These are phyloP conservation scores for Penicillium sp. DNA, from an alignment of 2,329 filamentous ascomycete species.

Conservation along the genomic window DNA sequence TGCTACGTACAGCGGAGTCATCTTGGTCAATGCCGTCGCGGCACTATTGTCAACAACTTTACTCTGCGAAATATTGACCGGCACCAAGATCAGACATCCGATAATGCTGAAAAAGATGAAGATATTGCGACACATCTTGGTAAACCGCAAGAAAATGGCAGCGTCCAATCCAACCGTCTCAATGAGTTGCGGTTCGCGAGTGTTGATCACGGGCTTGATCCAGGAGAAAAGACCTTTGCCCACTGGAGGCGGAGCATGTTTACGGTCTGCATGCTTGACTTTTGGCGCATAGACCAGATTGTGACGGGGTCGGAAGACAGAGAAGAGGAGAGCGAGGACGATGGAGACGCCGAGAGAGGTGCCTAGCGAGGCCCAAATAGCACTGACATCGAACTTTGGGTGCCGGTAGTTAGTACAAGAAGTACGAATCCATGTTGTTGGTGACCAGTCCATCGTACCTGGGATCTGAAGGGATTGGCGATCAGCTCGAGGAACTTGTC, in stretches of 20 bases:
- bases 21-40: constrained; percentile 39
- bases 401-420: constrained; percentile 6
- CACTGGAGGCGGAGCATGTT: constrained; percentile 82
- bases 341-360: constrained; percentile 76
- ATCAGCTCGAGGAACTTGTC: constrained; percentile 48
- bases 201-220: constrained; percentile 75
- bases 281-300: constrained; percentile 92
- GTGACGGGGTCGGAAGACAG: constrained; percentile 86
- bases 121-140: constrained; percentile 89
- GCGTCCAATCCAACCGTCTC: constrained; percentile 89
- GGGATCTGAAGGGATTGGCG: constrained; percentile 47
- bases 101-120: constrained; percentile 73
- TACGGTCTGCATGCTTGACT: constrained; percentile 86
- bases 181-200: constrained; percentile 74
- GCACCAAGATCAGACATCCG: constrained; percentile 76
- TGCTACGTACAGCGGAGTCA: constrained; percentile 55
- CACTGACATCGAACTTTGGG: constrained; percentile 56
- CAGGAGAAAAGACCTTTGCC: constrained; percentile 87
- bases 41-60: constrained; percentile 29
- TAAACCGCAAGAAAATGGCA: constrained; percentile 83
- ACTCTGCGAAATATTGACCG: constrained; percentile 68
- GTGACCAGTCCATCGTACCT: constrained; percentile 32
- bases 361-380: constrained; percentile 76
- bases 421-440: constrained; percentile 1
- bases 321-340: constrained; percentile 78